Conservation (phyloP, 768 basidiomycete species). For the Kockovaella imperatae region DNA sequence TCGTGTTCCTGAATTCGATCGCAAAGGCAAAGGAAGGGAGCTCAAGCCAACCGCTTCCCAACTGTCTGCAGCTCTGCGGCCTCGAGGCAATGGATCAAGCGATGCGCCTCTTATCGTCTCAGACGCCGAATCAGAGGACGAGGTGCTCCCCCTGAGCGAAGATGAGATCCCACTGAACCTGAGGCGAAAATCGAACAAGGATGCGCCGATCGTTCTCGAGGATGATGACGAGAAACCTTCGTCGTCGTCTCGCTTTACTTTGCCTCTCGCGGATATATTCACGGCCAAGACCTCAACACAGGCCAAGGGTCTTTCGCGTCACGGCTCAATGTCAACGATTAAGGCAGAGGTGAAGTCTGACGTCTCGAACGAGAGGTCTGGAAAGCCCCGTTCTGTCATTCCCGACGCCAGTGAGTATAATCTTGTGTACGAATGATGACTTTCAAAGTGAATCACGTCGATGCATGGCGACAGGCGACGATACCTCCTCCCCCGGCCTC, state of each 20-base stretch:
- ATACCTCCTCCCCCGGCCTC: no score
- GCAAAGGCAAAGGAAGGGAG: not conserved
- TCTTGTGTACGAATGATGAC: no score
- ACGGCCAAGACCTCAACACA: no score
- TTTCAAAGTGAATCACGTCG: no score
- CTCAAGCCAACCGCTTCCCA: not conserved
- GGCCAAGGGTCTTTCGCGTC: not conserved
- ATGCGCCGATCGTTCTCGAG: conserved; percentile 16
- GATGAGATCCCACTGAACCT: conserved; percentile 15
- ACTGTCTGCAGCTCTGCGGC: not conserved
- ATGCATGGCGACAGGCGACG: no score
- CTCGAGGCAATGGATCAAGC: no score
- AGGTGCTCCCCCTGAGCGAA: conserved; percentile 8
- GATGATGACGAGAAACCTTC: conserved; percentile 2
- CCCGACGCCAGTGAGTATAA: no score
- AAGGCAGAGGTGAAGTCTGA: no score
- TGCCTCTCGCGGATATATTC: not conserved
- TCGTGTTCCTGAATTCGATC: not conserved
- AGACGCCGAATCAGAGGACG: conserved; percentile 10
- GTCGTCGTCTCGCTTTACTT: not conserved
- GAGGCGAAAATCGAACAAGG: conserved; percentile 16
- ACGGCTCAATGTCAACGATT: not conserved
- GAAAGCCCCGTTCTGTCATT: not conserved
- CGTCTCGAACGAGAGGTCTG: not conserved
- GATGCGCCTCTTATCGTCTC: not conserved